Evolutionary conservation across 805 yeast genomes (phyloP).

Genomic region (Sugiyamaella smithiae): DNA sequence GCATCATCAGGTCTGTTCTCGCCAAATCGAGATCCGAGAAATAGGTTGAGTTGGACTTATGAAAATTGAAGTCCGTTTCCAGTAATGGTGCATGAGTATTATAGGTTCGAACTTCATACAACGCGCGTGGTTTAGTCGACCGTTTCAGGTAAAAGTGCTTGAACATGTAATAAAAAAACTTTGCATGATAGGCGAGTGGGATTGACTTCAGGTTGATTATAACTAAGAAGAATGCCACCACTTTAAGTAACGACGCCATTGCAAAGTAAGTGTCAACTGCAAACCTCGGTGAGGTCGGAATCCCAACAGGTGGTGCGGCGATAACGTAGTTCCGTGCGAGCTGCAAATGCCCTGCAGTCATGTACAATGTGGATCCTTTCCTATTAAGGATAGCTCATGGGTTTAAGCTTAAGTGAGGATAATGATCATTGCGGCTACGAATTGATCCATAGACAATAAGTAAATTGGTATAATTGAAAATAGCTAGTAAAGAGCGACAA

Average conservation of each 20-base stretch:
- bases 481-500: no score
- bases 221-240: conserved; percentile 26
- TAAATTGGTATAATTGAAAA: background rate
- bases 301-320: background rate
- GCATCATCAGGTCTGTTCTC: conserved; percentile 60
- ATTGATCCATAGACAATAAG: background rate
- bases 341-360: background rate
- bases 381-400: background rate
- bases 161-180: conserved; percentile 55
- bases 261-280: background rate
- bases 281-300: background rate
- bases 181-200: conserved; percentile 62
- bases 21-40: conserved; percentile 77
- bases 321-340: background rate
- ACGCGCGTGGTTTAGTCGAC: conserved; percentile 19
- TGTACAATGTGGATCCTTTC: background rate
- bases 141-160: conserved; percentile 40
- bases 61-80: conserved; percentile 84
- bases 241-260: conserved; percentile 9
- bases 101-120: conserved; percentile 44
- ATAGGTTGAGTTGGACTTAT: conserved; percentile 85
- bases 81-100: conserved; percentile 63
- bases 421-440: background rate
- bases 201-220: conserved; percentile 56
- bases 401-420: background rate